Conservation (phyloP, 2,329 filamentous ascomycete genomes). For the Xylariaceae sp. region DNA sequence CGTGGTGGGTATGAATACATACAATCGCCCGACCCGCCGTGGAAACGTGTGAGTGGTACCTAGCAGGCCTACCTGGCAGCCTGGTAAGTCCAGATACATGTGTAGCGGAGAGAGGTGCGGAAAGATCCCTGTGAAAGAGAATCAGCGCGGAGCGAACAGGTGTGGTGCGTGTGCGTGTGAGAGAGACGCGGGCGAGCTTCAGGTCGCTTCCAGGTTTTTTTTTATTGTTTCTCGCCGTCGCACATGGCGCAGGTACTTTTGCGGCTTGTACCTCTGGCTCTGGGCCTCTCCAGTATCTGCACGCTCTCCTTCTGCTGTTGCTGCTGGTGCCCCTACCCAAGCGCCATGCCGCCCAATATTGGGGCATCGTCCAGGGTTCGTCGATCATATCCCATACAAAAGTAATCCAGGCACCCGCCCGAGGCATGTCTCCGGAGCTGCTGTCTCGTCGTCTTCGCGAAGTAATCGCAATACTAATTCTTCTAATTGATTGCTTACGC, state of each 20-base stretch:
- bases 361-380: slow-evolving; percentile 23
- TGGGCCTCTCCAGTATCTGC: too few species aligned
- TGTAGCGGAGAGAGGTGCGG: slow-evolving; percentile 7
- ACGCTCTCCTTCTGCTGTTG: background rate
- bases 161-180: too few species aligned
- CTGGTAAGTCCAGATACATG: too few species aligned
- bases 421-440: slow-evolving; percentile 10
- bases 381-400: slow-evolving; percentile 26
- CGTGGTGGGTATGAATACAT: slow-evolving; percentile 5
- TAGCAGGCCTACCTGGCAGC: too few species aligned
- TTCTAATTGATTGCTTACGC: slow-evolving; percentile 1
- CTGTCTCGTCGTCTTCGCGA: too few species aligned
- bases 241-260: slow-evolving; percentile 14
- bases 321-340: slow-evolving; percentile 15
- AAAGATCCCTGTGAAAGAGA: slow-evolving; percentile 2
- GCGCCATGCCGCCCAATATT: slow-evolving; percentile 28
- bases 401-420: slow-evolving; percentile 24
- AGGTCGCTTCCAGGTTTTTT: slow-evolving; percentile 9
- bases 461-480: background rate
- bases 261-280: slow-evolving; percentile 15
- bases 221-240: slow-evolving; percentile 6
- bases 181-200: background rate
- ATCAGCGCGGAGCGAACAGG: too few species aligned
- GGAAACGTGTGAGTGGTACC: slow-evolving; percentile 11
- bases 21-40: slow-evolving; percentile 14